Evolutionary conservation across 805 yeast genomes (phyloP).

Genomic region (Kluyveromyces nonfermentans): DNA sequence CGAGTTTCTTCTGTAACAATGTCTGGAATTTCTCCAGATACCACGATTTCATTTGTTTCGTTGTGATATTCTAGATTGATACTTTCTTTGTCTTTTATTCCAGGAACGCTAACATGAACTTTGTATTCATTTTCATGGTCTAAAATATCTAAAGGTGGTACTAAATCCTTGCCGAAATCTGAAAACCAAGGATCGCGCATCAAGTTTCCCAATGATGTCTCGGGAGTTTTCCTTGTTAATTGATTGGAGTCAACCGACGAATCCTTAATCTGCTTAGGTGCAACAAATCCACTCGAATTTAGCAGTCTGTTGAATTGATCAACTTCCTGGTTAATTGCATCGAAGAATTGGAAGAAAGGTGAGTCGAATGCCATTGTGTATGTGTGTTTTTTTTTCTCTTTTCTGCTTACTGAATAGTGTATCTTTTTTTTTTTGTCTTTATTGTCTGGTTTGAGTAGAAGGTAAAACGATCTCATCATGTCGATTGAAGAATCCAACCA

Average conservation of each 20-base stretch:
- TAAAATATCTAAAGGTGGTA: constrained; percentile 39
- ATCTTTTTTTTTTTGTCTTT: too few relatives aligned
- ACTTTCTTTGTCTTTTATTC: constrained; percentile 35
- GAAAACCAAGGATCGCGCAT: constrained; percentile 22
- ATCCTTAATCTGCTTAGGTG: constrained; percentile 12
- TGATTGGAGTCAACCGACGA: constrained; percentile 5
- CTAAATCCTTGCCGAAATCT: constrained; percentile 18
- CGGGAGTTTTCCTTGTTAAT: constrained; percentile 2
- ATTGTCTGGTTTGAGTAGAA: too few relatives aligned
- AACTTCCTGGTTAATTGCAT: constrained; percentile 35
- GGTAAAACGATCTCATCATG: too few relatives aligned
- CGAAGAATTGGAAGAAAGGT: constrained; percentile 38
- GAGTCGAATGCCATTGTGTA: constrained; percentile 31
- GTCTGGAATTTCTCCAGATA: constrained; percentile 37
- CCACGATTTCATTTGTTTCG: constrained; percentile 33
- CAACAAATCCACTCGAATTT: constrained; percentile 22
- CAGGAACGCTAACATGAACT: constrained; percentile 39
- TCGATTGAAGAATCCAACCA: too few relatives aligned
- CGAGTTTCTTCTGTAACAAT: constrained; percentile 16
- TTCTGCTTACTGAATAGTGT: too few relatives aligned
- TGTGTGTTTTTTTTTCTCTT: too few relatives aligned
- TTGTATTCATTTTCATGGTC: constrained; percentile 36
- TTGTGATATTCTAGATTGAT: constrained; percentile 39
- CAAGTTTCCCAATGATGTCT: constrained; percentile 13
- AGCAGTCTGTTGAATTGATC: constrained; percentile 31